Percentiles rank a stretch among this genome's conserved stretches.
phyloP scores from a whole-genome alignment of 1,139 yeast genomes.

The Pichia sp. region DNA sequence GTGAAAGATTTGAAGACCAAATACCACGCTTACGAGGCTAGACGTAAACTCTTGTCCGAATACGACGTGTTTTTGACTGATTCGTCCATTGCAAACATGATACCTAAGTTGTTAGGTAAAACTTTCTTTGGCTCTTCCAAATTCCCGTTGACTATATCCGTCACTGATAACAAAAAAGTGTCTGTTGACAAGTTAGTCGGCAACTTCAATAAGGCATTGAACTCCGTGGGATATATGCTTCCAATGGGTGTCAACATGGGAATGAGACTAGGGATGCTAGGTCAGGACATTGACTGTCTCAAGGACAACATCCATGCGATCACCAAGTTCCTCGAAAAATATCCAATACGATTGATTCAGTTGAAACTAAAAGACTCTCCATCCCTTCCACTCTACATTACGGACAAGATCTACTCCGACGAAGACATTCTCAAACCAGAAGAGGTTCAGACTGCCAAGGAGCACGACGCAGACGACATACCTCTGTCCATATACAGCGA shows the following conservation, averaged over 20 bases:
- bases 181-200: slow-evolving; percentile 54
- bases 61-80: slow-evolving; percentile 80
- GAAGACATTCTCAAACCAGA: slow-evolving; percentile 35
- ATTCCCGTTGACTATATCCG: slow-evolving; percentile 67
- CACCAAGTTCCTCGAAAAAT: slow-evolving; percentile 43
- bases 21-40: slow-evolving; percentile 64
- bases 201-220: slow-evolving; percentile 55
- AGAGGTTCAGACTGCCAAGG: slow-evolving; percentile 25
- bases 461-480: slow-evolving; percentile 12
- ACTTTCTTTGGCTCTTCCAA: slow-evolving; percentile 61
- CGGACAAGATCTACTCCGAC: slow-evolving; percentile 53
- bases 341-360: slow-evolving; percentile 55
- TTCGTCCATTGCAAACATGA: slow-evolving; percentile 70
- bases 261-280: slow-evolving; percentile 62
- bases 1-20: slow-evolving; percentile 59
- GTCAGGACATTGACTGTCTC: slow-evolving; percentile 35
- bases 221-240: slow-evolving; percentile 58
- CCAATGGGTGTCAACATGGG: slow-evolving; percentile 72
- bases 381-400: slow-evolving; percentile 73
- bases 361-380: slow-evolving; percentile 74
- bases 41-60: slow-evolving; percentile 56
- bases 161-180: slow-evolving; percentile 33
- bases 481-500: slow-evolving; percentile 58
- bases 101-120: slow-evolving; percentile 83
- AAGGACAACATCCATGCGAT: slow-evolving; percentile 57